Conservation (phyloP, 257 asterid species). For the Ajuga chamaepitys region DNA sequence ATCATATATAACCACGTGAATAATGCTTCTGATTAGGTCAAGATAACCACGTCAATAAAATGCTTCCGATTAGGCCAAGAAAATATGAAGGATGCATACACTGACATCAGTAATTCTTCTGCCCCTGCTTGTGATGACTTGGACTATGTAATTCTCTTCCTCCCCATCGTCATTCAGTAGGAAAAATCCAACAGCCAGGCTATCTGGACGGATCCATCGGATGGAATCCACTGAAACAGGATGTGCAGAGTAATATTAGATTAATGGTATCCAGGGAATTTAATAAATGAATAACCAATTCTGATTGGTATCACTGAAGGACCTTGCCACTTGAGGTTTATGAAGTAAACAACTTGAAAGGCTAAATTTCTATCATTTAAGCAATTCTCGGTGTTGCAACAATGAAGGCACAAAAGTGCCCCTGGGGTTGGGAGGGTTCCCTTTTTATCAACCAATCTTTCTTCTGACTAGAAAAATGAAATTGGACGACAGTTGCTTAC, state of each 20-base stretch:
- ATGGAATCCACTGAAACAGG: conserved; percentile 71
- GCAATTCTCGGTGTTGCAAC: not conserved
- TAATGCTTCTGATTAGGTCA: not conserved
- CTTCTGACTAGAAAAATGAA: not conserved
- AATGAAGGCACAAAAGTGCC: not conserved
- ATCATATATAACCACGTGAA: not conserved
- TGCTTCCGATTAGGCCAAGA: not conserved
- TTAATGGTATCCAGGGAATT: not conserved
- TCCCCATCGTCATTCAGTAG: conserved; percentile 52
- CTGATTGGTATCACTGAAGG: not conserved
- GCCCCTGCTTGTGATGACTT: conserved; percentile 63
- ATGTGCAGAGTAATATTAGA: conserved; percentile 12
- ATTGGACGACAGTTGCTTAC: not conserved
- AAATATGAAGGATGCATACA: conserved; percentile 12
- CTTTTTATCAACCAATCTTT: not conserved
- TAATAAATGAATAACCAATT: conserved; percentile 1
- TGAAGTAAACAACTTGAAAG: conserved; percentile 4
- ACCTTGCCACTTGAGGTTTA: conserved; percentile 8
- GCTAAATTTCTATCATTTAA: conserved; percentile 4
- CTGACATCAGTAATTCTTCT: conserved; percentile 51
- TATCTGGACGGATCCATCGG: conserved; percentile 82
- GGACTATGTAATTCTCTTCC: conserved; percentile 66
- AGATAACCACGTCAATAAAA: not conserved
- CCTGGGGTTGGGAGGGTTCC: not conserved
- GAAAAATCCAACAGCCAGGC: conserved; percentile 79